Evolutionary conservation across 495 filamentous ascomycete genomes (phyloP), one percentile per base, ranked within the genome.

Genomic region (Lichina pygmaea): DNA sequence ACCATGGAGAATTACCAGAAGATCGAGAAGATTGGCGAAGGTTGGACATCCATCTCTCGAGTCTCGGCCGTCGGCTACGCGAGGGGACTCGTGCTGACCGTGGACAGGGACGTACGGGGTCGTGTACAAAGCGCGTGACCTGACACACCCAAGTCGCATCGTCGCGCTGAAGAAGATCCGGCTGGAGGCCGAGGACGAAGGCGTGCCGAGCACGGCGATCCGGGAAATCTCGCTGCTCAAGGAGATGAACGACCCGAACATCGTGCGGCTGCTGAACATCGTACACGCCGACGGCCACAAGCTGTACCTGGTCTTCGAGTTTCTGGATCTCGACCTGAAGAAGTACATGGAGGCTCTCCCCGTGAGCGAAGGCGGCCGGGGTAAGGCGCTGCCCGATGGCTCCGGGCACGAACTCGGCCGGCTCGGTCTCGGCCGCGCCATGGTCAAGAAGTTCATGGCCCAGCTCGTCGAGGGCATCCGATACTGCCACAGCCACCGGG

Each of bases 1-100:
- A 55, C 48, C 51, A 99, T 99, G 89, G 89, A 99, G 58, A 93
- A 94, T 60, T 99, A 99, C 61, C 85, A 95, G 66, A 94, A 94
- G 65, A 78, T 99, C 48, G 89, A 99, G 68, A 99, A 99, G 66
- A 91, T 99, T 61, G 89, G 89, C 54, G 89, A 99, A 71, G 89
- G 89, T 93, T 60, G 55, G 60, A 37, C 17, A 2, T 36, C 6
- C 12, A 37, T 15, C 34, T 34, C 8, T 34, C 44, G 30, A 39
- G 7, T 30, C 11, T 43, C 30, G 44, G 13, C 11, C 15, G 9
- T 9, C 16, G 17, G 8, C 24, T 48, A 15, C 7, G 3, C 4
- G 15, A 32, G 2, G 10, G 2, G 10, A 44, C 33, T 38, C 24
- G 44, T 7, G 39, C 37, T 40, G 38, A 6, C 11, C 47, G 31